Base-by-base conservation (phyloP, 257 asterid species). In the Capsicum chinense region DNA sequence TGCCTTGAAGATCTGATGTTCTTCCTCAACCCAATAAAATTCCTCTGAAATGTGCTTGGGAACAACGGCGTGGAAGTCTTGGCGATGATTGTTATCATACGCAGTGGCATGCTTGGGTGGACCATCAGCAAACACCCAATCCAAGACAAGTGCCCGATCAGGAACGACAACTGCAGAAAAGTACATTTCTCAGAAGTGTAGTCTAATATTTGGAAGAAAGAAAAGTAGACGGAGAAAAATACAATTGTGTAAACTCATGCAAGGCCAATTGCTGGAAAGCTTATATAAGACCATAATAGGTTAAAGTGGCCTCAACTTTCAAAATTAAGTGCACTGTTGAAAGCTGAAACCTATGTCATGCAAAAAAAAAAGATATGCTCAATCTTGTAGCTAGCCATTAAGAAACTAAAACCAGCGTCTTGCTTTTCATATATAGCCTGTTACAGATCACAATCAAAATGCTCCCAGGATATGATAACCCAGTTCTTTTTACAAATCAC, bases 81-180 rank as follows among this genome's bases (percentile, higher is more conserved):
- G 90, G 83, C 56, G 62, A 81, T 42, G 58, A 86, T 97, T 95
- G 91, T 95, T 95, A 90, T 97, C 99, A 82, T 88, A 97, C 84
- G 89, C 71, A 84, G 35, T 83, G 82, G 96, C 98, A 83, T 87
- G 85, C 83, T 92, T 86, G 33, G 99, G 98, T 83, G 97, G 94
- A 80, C 99, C 98, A 85, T 97, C 97, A 88, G 98, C 97, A 74
- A 97, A 90, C 86, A 97, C 99, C 98, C 98, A 97, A 90, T 95
- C 93, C 94, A 97, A 87, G 78, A 95, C 91, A 84, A 92, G 83
- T 83, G 99, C 97, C 74, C 84, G 88, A 69, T 93, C 92, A 82
- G 98, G 98, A 50, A 97, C 92, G 88, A 87, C 89, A 91, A 95
- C 99, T 96, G 89, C 90, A 90, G 81, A 88, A 84, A 82, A 54